Evolutionary conservation across 1,139 yeast genomes (phyloP).

Genomic region (Protomyces lactucae-debilis): DNA sequence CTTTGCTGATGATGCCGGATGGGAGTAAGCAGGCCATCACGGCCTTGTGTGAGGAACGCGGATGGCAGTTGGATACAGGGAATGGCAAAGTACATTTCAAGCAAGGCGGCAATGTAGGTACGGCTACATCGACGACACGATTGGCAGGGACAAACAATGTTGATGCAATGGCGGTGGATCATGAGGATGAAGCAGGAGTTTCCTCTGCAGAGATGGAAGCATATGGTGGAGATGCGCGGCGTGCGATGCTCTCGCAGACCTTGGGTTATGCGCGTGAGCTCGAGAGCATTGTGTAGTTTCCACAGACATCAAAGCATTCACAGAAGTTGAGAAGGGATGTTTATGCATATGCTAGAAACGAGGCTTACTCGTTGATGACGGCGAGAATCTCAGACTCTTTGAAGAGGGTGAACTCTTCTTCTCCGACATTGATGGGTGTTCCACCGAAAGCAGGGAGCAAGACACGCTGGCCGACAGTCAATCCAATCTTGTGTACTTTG

Average conservation of each 20-base stretch:
- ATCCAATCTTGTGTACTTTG: conserved; percentile 62
- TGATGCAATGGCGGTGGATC: conserved; percentile 19
- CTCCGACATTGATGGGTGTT: conserved; percentile 79
- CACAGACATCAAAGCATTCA: neutral
- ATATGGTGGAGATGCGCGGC: neutral
- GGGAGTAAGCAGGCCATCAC: conserved; percentile 60
- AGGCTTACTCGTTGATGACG: conserved; percentile 55
- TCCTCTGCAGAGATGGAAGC: neutral
- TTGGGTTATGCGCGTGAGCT: conserved; percentile 78
- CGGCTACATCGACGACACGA: neutral
- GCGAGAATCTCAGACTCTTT: conserved; percentile 94
- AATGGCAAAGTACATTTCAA: conserved; percentile 59
- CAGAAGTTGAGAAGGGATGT: neutral
- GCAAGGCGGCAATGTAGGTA: conserved; percentile 33
- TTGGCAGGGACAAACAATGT: conserved; percentile 12
- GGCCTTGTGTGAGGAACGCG: conserved; percentile 48
- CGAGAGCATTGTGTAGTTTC: conserved; percentile 65
- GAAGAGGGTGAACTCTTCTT: conserved; percentile 45
- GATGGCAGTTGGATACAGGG: conserved; percentile 53
- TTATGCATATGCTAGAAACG: neutral
- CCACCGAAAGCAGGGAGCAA: conserved; percentile 91
- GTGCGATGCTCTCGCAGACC: conserved; percentile 52
- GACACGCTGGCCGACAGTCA: conserved; percentile 84
- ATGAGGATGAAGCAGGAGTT: neutral
- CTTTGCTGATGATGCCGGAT: conserved; percentile 68